Evolutionary conservation across 2,329 filamentous ascomycete species (phyloP), one percentile per base, ranked within the genome.

Genomic region (Paraphoma sp.): DNA sequence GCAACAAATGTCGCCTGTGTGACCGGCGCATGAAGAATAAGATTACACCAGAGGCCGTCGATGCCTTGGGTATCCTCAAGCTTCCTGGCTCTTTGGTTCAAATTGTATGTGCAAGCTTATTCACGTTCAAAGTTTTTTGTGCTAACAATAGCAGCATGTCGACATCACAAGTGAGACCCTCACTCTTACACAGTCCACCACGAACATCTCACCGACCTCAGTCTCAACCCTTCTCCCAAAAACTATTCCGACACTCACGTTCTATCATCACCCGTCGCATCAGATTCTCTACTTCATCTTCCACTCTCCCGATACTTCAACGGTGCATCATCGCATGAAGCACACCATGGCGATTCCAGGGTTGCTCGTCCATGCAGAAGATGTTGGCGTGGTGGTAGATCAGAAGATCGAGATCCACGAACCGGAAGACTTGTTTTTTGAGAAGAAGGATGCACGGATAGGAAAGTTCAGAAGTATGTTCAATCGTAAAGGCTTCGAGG

Each of bases 1-100:
- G 59, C 45, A 72, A 65, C 44, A 64, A 68, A 54, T 73, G 71
- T 43, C 63, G 67, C 6, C 60, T 72, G 18, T 72, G 71, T 50
- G 69, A 73, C 45, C 67, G 69, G 11, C 67, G 71, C 4, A 73
- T 74, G 71, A 70, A 71, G 58, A 70, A 72, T 47, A 60, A 55
- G 6, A 69, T 73, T 33, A 52, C 56, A 10, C 44, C 62, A 0
- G 59, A 59, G 8, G 70, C 65, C 9, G 36, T 59, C 1, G 49
- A 54, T 3, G 69, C 65, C 6, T 54, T 74, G 0, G 44, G n/a
- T 14, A 48, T 53, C 6, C 49, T 74, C 1, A 14, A 53, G 1
- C 36, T 49, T 6, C 31, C 33, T 1, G 65, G 66, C 1, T 42
- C 48, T 14, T 57, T 59, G 7, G 65, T 72, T 2, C 69, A 72